Percentiles rank a stretch among this genome's conserved stretches.
Evolutionary conservation across 1,284 basidiomycete species (phyloP).

Genomic region (Porodaedalea pini): DNA sequence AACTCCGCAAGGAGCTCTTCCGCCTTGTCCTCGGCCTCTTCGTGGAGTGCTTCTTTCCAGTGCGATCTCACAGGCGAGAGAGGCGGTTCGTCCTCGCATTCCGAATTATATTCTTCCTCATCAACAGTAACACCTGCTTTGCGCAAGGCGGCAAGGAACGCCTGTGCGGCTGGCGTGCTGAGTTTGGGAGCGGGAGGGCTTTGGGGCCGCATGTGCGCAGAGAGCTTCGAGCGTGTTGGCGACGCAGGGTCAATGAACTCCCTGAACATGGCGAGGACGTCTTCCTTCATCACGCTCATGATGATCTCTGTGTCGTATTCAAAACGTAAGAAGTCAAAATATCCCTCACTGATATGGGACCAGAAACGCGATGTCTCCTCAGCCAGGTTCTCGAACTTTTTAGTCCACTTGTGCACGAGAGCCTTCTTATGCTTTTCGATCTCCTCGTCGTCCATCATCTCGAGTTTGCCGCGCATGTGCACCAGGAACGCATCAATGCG

Average conservation of each 20-base stretch:
- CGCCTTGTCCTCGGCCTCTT: conserved; percentile 32
- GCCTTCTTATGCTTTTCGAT: conserved; percentile 57
- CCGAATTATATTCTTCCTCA: conserved; percentile 41
- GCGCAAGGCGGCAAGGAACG: conserved; percentile 55
- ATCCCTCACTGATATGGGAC: conserved; percentile 68
- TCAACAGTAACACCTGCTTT: conserved; percentile 50
- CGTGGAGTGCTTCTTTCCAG: conserved; percentile 52
- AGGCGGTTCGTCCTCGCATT: conserved; percentile 46
- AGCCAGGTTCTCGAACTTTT: conserved; percentile 67
- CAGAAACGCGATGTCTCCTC: conserved; percentile 66
- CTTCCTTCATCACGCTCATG: conserved; percentile 64
- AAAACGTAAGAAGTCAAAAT: conserved; percentile 77
- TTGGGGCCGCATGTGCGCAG: conserved; percentile 77
- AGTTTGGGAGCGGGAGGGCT: conserved; percentile 58
- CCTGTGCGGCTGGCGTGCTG: conserved; percentile 60
- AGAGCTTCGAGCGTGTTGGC: conserved; percentile 71
- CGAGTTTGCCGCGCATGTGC: conserved; percentile 57
- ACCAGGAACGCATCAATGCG: conserved; percentile 87
- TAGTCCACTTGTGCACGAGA: conserved; percentile 63
- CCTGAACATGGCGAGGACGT: conserved; percentile 76
- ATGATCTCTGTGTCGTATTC: conserved; percentile 67
- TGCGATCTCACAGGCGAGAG: conserved; percentile 47
- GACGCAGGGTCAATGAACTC: conserved; percentile 70
- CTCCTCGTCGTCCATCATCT: conserved; percentile 55
- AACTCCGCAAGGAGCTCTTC: conserved; percentile 52